Evolutionary conservation across 2,329 filamentous ascomycete genomes (phyloP).

Genomic region (Cercospora brassicicola): DNA sequence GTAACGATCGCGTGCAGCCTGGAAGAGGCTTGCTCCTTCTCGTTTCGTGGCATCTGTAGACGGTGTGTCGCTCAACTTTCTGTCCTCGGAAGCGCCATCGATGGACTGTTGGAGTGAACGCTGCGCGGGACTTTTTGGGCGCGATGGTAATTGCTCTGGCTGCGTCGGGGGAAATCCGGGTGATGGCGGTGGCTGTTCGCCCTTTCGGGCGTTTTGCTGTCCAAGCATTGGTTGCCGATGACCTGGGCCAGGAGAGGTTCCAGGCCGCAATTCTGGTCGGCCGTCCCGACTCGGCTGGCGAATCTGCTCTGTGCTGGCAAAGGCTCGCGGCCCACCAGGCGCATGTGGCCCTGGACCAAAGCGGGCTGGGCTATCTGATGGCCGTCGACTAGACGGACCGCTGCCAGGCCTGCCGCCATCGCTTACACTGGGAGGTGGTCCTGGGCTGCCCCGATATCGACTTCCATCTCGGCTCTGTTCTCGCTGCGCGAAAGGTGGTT

Average conservation of each 20-base stretch:
- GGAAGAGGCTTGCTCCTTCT: slow-evolving; percentile 29
- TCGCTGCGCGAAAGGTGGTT: slow-evolving; percentile 38
- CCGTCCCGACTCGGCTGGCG: slow-evolving; percentile 35
- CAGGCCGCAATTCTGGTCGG: slow-evolving; percentile 29
- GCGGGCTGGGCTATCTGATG: slow-evolving; percentile 28
- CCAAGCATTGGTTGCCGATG: slow-evolving; percentile 4
- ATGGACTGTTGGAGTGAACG: slow-evolving; percentile 21
- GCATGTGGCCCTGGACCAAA: slow-evolving; percentile 16
- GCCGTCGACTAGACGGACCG: slow-evolving; percentile 22
- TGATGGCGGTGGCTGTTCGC: slow-evolving; percentile 7
- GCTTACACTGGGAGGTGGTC: slow-evolving; percentile 34
- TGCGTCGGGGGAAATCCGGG: slow-evolving; percentile 2
- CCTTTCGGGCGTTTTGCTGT: slow-evolving; percentile 1
- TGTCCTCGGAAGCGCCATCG: slow-evolving; percentile 24
- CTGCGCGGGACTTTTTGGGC: slow-evolving; percentile 28
- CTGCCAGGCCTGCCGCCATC: slow-evolving; percentile 24
- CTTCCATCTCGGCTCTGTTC: slow-evolving; percentile 35
- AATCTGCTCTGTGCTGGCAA: slow-evolving; percentile 40
- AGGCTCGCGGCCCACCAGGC: slow-evolving; percentile 29
- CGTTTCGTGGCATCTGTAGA: slow-evolving; percentile 16
- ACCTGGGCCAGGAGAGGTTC: slow-evolving; percentile 31
- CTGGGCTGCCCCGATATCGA: slow-evolving; percentile 34
- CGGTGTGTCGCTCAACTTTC: slow-evolving; percentile 18
- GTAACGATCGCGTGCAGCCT: slow-evolving; percentile 31
- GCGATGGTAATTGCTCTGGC: slow-evolving; percentile 6